Evolutionary conservation across 179 eudicot species (phyloP).

Genomic region (Sideroxylon spinosum): DNA sequence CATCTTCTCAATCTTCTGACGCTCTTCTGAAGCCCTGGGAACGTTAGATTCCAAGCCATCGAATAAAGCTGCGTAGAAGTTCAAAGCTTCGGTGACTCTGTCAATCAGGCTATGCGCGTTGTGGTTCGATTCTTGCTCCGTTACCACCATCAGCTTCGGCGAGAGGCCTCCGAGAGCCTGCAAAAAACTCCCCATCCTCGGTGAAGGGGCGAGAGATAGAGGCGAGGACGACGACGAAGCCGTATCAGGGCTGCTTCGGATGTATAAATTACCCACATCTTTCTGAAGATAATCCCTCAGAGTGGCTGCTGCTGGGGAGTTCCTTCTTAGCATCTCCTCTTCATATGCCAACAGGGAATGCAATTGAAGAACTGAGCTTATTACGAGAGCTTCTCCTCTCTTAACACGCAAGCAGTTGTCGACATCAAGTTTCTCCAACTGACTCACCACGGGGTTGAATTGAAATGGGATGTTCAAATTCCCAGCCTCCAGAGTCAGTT

Average conservation of each 20-base stretch:
- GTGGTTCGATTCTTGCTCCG: conserved; percentile 85
- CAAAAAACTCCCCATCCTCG: conserved; percentile 51
- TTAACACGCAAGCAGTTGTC: conserved; percentile 63
- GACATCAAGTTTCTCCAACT: conserved; percentile 62
- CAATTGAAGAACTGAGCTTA: conserved; percentile 66
- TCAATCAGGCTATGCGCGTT: conserved; percentile 52
- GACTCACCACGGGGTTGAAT: conserved; percentile 65
- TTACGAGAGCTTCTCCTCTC: conserved; percentile 86
- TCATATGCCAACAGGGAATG: conserved; percentile 71
- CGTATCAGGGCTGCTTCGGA: conserved; percentile 28
- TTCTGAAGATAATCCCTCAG: conserved; percentile 38
- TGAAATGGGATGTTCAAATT: conserved; percentile 85
- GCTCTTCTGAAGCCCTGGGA: conserved; percentile 48
- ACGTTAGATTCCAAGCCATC: conserved; percentile 67
- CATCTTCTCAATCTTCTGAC: conserved; percentile 74
- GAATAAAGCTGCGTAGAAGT: conserved; percentile 72
- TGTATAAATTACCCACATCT: conserved; percentile 18
- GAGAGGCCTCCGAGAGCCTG: conserved; percentile 56
- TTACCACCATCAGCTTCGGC: conserved; percentile 77
- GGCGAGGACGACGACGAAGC: conserved; percentile 31
- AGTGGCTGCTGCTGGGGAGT: conserved; percentile 24
- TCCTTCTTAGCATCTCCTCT: conserved; percentile 39
- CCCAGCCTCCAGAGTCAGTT: conserved; percentile 70
- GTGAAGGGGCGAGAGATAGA: conserved; percentile 32
- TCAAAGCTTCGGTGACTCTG: conserved; percentile 55